Base-by-base conservation (phyloP, 345 rosid genomes). In the Populus alba region DNA sequence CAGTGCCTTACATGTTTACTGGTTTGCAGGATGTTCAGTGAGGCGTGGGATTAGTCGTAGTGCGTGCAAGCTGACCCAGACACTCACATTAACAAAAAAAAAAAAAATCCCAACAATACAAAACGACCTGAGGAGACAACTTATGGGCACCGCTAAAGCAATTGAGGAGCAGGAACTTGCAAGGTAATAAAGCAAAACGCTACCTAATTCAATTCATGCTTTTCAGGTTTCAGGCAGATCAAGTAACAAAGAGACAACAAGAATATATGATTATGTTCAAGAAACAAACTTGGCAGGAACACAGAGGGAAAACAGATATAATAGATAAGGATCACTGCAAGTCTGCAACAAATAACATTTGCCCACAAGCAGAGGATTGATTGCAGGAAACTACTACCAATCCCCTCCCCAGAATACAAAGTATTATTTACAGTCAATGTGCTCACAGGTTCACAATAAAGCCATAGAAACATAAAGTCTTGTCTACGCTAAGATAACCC, bases 371-470 rank as follows among this genome's bases (percentile, higher is more conserved):
- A 59, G 68, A 20, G 67, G 41, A 57, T 10, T 23, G 62, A 43
- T 51, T 51, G 68, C 33, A 55, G 23, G 11, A 7, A 2, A 68
- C 71, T 22, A 41, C n/a, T 1, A 62, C 49, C 55, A 23, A 23
- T 7, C n/a, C 20, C 20, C 37, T 61, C 25, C 74, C 38, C 41
- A 18, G 17, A 71, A 75, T 49, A 31, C 31, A 16, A 16, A 75
- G 27, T 27, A 31, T 39, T 70, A 77, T 57, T 43, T 70, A 70
- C 79, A 77, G 69, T 41, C 35, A 17, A 77, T 53, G 37, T 38
- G 73, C 55, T 9, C 47, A 37, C 29, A 57, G 37, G 66, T 68
- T 57, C 66, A 55, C 4, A 68, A 69, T 37, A 51, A 33, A 13
- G 43, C 35, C 22, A 35, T 8, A 33, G 25, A 47, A 59, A 35